phyloP scores from a whole-genome alignment of 768 basidiomycete genomes.

The Mycena vulgaris region DNA sequence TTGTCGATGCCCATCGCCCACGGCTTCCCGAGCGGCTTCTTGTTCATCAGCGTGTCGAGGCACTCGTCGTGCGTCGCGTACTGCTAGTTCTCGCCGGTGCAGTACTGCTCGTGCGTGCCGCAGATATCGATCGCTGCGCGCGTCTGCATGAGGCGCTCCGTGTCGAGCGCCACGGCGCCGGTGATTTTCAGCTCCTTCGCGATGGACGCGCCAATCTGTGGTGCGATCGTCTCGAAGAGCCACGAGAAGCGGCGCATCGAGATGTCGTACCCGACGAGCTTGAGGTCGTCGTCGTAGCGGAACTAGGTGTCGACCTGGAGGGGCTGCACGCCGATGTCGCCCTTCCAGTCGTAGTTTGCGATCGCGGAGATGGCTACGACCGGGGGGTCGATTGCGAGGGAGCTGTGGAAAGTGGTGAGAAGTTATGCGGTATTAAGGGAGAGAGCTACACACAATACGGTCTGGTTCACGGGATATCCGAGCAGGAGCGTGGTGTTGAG shows the following conservation, averaged over 20 bases:
- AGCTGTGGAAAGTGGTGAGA: neutral
- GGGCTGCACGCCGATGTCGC: constrained; percentile 11
- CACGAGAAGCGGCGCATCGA: too few species aligned
- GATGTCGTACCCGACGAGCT: constrained; percentile 18
- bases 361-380: constrained; percentile 2
- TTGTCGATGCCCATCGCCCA: constrained; percentile 19
- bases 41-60: neutral
- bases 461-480: constrained; percentile 18
- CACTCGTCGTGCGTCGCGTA: constrained; percentile 11
- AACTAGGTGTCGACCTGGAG: constrained; percentile 21
- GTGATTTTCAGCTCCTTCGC: too few species aligned
- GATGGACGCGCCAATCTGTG: too few species aligned
- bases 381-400: constrained; percentile 9
- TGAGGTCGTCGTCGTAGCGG: constrained; percentile 16
- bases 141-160: too few species aligned
- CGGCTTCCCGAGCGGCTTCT: constrained; percentile 15
- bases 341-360: constrained; percentile 20
- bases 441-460: neutral
- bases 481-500: too few species aligned
- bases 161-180: too few species aligned
- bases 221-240: too few species aligned
- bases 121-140: too few species aligned
- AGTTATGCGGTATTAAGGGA: neutral
- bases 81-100: constrained; percentile 12
- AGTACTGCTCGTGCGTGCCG: too few species aligned